Conservation (phyloP, 2,329 filamentous ascomycete genomes). For the Mycosphaerella arachidis region DNA sequence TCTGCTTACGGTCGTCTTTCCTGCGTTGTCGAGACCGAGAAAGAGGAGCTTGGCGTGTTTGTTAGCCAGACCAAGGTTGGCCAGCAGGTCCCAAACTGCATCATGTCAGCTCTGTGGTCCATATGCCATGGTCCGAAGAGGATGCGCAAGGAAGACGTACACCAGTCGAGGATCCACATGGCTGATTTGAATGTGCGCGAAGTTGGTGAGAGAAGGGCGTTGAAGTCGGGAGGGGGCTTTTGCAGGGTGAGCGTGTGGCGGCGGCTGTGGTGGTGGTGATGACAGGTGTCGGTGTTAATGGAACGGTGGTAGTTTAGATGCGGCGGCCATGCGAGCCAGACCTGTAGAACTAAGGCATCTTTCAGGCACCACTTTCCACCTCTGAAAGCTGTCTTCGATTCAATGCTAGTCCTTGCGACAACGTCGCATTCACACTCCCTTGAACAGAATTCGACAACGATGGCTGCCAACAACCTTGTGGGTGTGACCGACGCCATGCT, state of each 20-base stretch:
- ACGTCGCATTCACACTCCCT: constrained; percentile 1
- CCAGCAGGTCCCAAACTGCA: constrained; percentile 81
- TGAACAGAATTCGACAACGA: constrained; percentile 4
- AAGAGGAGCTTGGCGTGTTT: constrained; percentile 95
- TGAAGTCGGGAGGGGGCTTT: background rate
- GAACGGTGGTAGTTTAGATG: background rate
- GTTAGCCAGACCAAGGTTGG: constrained; percentile 82
- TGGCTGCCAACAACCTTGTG: constrained; percentile 22
- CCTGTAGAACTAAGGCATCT: background rate
- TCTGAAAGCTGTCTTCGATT: background rate
- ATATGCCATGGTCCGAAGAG: background rate
- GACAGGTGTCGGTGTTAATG: background rate
- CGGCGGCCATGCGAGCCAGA: background rate
- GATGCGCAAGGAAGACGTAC: constrained; percentile 50
- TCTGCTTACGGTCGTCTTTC: constrained; percentile 68
- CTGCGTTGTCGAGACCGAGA: constrained; percentile 88
- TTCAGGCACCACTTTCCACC: background rate
- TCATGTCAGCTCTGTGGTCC: constrained; percentile 11
- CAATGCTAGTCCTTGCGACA: background rate
- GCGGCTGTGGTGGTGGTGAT: background rate
- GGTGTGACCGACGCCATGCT: background rate
- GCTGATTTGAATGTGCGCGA: background rate
- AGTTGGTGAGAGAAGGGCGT: background rate
- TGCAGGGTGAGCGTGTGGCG: background rate
- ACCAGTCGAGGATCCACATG: constrained; percentile 97